These are phyloP conservation scores for Theileria annulata DNA, from an alignment of 169 alveolate species.

Conservation along the genomic window DNA sequence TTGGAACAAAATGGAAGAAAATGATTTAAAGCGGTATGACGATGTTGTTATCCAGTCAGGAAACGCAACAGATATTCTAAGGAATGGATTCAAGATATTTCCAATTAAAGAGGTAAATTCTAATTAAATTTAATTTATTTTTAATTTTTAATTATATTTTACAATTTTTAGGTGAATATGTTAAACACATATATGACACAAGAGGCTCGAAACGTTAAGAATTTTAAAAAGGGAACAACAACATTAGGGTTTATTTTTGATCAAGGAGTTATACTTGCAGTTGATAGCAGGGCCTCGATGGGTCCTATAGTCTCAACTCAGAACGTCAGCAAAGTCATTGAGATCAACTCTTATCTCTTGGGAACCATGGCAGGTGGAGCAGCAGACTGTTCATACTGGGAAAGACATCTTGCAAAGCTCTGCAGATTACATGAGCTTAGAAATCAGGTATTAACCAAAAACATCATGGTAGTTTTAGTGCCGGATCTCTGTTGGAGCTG, in stretches of 20 bases:
- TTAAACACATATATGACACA: constrained; percentile 38
- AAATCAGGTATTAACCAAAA: constrained; percentile 70
- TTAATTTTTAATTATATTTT: background rate
- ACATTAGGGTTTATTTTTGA: constrained; percentile 91
- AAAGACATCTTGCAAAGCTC: constrained; percentile 89
- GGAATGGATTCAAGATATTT: constrained; percentile 48
- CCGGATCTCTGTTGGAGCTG: constrained; percentile 96
- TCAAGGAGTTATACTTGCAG: constrained; percentile 98
- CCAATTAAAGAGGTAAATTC: constrained; percentile 58
- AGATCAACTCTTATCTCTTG: constrained; percentile 93
- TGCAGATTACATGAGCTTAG: constrained; percentile 90
- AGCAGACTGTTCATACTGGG: constrained; percentile 99
- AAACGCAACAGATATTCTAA: constrained; percentile 54
- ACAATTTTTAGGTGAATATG: constrained; percentile 35
- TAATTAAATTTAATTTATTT: background rate
- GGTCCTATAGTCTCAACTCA: constrained; percentile 95
- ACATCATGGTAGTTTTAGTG: background rate
- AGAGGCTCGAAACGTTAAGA: constrained; percentile 27
- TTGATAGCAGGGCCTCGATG: constrained; percentile 99
- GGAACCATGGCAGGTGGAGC: constrained; percentile 99
- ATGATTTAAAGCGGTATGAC: constrained; percentile 3
- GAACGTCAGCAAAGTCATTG: constrained; percentile 94
- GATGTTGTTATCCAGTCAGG: constrained; percentile 53
- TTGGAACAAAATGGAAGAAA: constrained; percentile 25
- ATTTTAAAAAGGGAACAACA: constrained; percentile 94